phyloP scores from a whole-genome alignment of 345 rosid genomes.

The Durio zibethinus region DNA sequence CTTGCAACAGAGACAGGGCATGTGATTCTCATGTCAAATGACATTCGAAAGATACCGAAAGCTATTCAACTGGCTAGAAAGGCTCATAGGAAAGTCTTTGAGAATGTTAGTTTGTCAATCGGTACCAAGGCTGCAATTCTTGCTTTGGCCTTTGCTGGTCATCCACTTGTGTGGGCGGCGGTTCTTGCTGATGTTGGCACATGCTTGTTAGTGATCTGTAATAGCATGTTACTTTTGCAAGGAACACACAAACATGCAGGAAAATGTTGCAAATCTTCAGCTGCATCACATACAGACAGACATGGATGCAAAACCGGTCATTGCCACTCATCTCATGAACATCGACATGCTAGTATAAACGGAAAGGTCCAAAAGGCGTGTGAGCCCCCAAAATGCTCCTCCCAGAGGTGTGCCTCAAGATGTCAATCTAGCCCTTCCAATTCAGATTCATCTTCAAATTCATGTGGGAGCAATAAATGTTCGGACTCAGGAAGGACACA shows the following conservation, averaged over 20 bases:
- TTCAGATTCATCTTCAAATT: slow-evolving; percentile 4
- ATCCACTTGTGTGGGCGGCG: slow-evolving; percentile 88
- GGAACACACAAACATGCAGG: slow-evolving; percentile 23
- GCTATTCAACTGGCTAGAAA: slow-evolving; percentile 56
- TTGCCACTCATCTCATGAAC: slow-evolving; percentile 5
- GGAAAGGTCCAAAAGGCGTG: not conserved
- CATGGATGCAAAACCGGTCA: slow-evolving; percentile 12
- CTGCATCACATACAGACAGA: slow-evolving; percentile 11
- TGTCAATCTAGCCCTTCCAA: slow-evolving; percentile 2
- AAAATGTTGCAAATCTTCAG: slow-evolving; percentile 20
- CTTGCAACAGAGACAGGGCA: slow-evolving; percentile 84
- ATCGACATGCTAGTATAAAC: slow-evolving; percentile 16
- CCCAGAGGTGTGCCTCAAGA: slow-evolving; percentile 17
- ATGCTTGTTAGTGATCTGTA: slow-evolving; percentile 72
- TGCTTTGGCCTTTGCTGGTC: slow-evolving; percentile 70
- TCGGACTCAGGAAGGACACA: not conserved
- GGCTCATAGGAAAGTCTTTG: slow-evolving; percentile 60
- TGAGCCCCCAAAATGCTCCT: not conserved
- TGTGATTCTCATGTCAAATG: slow-evolving; percentile 80
- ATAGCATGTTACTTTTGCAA: slow-evolving; percentile 71
- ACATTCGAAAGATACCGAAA: slow-evolving; percentile 63
- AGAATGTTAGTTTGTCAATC: slow-evolving; percentile 64
- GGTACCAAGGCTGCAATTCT: slow-evolving; percentile 60
- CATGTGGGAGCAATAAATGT: not conserved
- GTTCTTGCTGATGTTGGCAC: slow-evolving; percentile 89